These are phyloP conservation scores for Diaporthe citriasiana DNA, from an alignment of 2,329 filamentous ascomycete genomes.

Conservation along the genomic window DNA sequence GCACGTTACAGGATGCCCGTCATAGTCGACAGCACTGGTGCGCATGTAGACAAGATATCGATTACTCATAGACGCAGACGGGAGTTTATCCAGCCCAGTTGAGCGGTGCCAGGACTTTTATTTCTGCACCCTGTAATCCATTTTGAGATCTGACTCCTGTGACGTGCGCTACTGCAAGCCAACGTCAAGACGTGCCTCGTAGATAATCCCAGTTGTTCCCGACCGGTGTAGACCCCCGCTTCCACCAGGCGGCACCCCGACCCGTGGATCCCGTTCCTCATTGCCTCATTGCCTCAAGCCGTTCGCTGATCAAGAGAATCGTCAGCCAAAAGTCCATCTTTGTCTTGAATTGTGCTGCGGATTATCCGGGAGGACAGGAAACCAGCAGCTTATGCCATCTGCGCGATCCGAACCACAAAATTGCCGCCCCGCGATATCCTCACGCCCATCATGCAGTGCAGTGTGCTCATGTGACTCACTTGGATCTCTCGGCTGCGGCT, in stretches of 20 bases:
- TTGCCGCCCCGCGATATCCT: neutral
- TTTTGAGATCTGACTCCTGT: constrained; percentile 22
- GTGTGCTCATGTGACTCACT: constrained; percentile 40
- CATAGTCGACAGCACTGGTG: constrained; percentile 7
- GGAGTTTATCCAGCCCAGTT: neutral
- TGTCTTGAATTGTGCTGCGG: neutral
- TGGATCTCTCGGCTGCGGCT: constrained; percentile 38
- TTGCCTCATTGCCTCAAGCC: constrained; percentile 22
- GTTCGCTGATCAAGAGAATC: constrained; percentile 27
- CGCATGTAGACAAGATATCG: constrained; percentile 22
- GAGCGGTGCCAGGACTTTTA: neutral
- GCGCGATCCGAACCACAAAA: constrained; percentile 12
- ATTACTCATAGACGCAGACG: constrained; percentile 20
- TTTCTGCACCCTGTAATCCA: constrained; percentile 3
- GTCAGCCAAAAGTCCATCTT: constrained; percentile 19
- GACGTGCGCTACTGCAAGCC: constrained; percentile 33
- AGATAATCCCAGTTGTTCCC: constrained; percentile 25
- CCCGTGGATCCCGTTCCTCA: constrained; percentile 11
- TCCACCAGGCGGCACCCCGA: constrained; percentile 14
- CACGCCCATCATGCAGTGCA: constrained; percentile 16
- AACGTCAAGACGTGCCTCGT: constrained; percentile 2
- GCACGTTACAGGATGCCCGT: constrained; percentile 9
- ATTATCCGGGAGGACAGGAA: neutral
- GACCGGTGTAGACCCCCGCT: constrained; percentile 9
- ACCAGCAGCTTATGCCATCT: constrained; percentile 3